Base-by-base conservation (phyloP, 352 stramenopile species). In the Thalassiosira delicatula region DNA sequence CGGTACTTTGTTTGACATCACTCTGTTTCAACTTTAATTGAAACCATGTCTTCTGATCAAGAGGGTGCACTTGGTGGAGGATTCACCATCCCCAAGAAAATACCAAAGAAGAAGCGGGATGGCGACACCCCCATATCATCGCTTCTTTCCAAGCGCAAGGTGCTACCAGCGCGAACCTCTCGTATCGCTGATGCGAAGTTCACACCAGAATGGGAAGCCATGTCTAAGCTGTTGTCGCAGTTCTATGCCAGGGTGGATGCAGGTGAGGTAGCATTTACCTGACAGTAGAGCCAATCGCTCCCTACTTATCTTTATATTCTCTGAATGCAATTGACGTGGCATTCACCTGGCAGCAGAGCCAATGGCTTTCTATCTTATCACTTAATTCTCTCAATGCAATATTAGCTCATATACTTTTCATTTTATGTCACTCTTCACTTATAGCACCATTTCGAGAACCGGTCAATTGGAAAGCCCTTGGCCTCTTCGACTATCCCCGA, bases 401-500 rank as follows among this genome's bases (percentile, higher is more conserved):
- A 1, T 49, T 14, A 29, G 33, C 40, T 70, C 30, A 79, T 30
- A 54, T 12, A 9, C 14, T 27, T 54, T 73, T 60, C 27, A 30
- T 66, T 30, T 66, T 17, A 30, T 54, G 33, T 42, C 23, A 66
- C 40, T 60, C 33, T 35, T n/a, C 30, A 35, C 46, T 54, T 19
- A 57, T 51, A 87, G 85, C 80, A 51, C 81, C 89, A 37, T 93
- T 93, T 61, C 68, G 81, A 72, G 89, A 93, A 37, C 78, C 90
- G 21, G 90, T 94, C n/a, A 81, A 93, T 75, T 93, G 88, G 87
- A 83, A 91, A 74, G 67, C 77, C 17, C 80, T 92, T 19, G 90
- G 90, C 57, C 76, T 96, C 17, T 93, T 90, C 56, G 92, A 95
- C 71, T 96, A 96, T 84, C 90, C 90, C 37, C 79, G 91, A 85